Evolutionary conservation across 2,329 filamentous ascomycete species (phyloP).

Genomic region (Neoscytalidium dimidiatum): DNA sequence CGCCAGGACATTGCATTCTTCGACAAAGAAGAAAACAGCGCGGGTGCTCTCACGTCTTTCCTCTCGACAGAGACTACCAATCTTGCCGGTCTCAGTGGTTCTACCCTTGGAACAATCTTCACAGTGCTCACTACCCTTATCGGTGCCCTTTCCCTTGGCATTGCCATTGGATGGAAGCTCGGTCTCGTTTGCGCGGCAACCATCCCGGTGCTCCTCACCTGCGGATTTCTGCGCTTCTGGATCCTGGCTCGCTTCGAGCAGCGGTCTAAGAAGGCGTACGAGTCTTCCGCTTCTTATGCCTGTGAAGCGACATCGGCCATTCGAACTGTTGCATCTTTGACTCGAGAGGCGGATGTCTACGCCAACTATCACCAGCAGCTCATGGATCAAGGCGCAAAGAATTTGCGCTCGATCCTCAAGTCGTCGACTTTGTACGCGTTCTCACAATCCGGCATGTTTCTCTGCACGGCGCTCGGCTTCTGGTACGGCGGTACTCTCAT

Average conservation of each 20-base stretch:
- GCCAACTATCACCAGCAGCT: constrained; percentile 69
- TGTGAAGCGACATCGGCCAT: constrained; percentile 94
- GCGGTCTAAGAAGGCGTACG: constrained; percentile 77
- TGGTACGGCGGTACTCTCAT: constrained; percentile 88
- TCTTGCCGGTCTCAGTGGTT: constrained; percentile 82
- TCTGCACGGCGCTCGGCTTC: constrained; percentile 78
- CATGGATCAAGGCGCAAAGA: constrained; percentile 65
- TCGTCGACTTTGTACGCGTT: constrained; percentile 80
- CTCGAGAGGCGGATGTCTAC: constrained; percentile 81
- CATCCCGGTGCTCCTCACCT: constrained; percentile 74
- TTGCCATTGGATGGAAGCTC: constrained; percentile 85
- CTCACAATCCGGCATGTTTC: constrained; percentile 80
- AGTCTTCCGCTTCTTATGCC: constrained; percentile 80
- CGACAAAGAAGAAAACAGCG: constrained; percentile 84
- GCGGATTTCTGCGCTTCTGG: constrained; percentile 86
- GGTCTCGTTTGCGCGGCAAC: constrained; percentile 79
- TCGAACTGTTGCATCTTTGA: constrained; percentile 88
- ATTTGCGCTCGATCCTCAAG: constrained; percentile 72
- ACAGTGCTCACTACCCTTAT: constrained; percentile 79
- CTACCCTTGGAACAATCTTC: constrained; percentile 82
- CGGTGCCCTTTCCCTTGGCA: constrained; percentile 67
- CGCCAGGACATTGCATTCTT: constrained; percentile 94
- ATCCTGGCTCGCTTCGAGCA: constrained; percentile 78
- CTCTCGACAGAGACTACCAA: constrained; percentile 88
- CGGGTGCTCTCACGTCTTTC: constrained; percentile 83